Evolutionary conservation across 2,329 filamentous ascomycete genomes (phyloP), one percentile per base, ranked within the genome.

Genomic region (Colletotrichum sidae): DNA sequence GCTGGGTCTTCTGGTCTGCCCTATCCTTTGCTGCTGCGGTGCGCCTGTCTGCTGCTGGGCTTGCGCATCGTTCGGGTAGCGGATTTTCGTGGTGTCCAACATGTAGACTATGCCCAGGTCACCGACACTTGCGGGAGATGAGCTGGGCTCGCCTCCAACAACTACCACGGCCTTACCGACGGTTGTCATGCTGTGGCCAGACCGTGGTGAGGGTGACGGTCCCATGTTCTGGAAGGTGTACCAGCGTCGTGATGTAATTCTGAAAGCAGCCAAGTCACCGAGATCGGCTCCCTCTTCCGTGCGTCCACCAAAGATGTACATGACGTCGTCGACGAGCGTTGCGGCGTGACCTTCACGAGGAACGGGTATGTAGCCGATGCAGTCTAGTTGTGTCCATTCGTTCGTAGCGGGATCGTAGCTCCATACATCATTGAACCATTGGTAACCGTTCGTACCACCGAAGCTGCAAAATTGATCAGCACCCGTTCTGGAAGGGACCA

Each of bases 201-300:
- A 98, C 66, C 96, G 87, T 38, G 96, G 90, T 3, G 94, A 97
- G 0, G 96, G 96, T 1, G 94, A 96, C 3, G 94, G 94, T 0
- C 96, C 96, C 96, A 99, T 99, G 75, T 99, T 99, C 75, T 99
- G 96, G 79, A 99, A 99, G 41, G 96, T 99, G 77, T 98, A 99
- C 96, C 96, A 99, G 65, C 96, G 88, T 69, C 93, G 90, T 10
- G 94, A 94, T 1, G 91, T 88, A 65, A 89, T 88, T 57, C 85
- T 80, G 72, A 89, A 89, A 2, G 96, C 96, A 2, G 96, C 95
- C 47, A 99, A 84, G 77, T 99, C 96, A 39, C 95, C 96, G 4
- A 99, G 82, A 75, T 99, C 96, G 35, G 90, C 88, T 1, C 96
- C 96, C 71, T 98, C 94, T 74, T 97, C 93, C 0, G 94, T 97